These are phyloP conservation scores for Prinsepia uniflora DNA, from an alignment of 306 rosid species.

Conservation along the genomic window DNA sequence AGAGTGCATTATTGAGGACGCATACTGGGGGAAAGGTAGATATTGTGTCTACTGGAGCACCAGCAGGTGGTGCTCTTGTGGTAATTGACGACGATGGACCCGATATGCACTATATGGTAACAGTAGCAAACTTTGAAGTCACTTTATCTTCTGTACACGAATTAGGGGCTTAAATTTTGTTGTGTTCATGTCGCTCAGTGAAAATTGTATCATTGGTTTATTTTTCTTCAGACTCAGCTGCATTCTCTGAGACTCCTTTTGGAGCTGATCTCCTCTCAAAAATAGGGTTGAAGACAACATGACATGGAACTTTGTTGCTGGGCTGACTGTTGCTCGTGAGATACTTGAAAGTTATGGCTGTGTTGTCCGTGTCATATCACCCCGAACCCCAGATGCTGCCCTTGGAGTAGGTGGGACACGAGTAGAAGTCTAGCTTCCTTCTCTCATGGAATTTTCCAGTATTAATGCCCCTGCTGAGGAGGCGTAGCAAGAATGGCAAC, in stretches of 20 bases:
- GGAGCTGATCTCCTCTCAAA: constrained; percentile 65
- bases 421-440: constrained; percentile 89
- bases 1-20: constrained; percentile 84
- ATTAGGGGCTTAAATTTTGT: background rate
- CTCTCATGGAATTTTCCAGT: constrained; percentile 38
- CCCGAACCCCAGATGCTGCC: constrained; percentile 69
- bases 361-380: constrained; percentile 82
- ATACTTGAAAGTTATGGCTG: constrained; percentile 90
- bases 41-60: constrained; percentile 71
- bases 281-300: constrained; percentile 82
- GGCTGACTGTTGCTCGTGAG: constrained; percentile 87
- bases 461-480: constrained; percentile 37
- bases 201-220: constrained; percentile 14
- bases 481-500: constrained; percentile 32
- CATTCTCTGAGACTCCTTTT: constrained; percentile 77
- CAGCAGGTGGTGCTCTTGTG: constrained; percentile 89
- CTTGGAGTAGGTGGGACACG: constrained; percentile 95
- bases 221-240: constrained; percentile 77
- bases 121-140: constrained; percentile 15
- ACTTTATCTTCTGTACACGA: background rate
- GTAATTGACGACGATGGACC: constrained; percentile 93
- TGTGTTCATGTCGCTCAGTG: background rate
- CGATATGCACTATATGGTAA: constrained; percentile 98
- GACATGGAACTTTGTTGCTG: constrained; percentile 98
- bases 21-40: constrained; percentile 82